Base-by-base conservation (phyloP, 2,329 filamentous ascomycete species). In the Cryphonectria japonica region DNA sequence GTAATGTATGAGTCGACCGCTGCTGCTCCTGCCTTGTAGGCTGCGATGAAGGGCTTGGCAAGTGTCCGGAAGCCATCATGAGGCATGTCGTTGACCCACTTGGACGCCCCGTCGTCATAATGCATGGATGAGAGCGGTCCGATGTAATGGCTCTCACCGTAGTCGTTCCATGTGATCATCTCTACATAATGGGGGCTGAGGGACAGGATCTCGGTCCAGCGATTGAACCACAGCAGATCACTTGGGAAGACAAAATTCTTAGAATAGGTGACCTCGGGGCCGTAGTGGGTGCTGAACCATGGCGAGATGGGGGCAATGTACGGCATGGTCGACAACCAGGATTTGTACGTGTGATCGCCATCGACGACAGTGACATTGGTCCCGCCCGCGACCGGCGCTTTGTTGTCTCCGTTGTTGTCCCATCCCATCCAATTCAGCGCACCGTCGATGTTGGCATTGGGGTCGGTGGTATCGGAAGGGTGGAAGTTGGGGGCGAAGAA, bases 1-100 rank as follows among this genome's bases (percentile, higher is more conserved):
- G 78, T 78, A 74, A 87, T 84, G 77, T 83, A 73, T 6, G 69
- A 62, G 69, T 77, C 75, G 16, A 79, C 78, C 1, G 79, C 76
- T 59, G 76, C 81, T 5, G 79, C 80, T 19, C 83, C 84, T 57
- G 82, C 83, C 75, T 87, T 86, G 77, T 83, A 88, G 0, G 86
- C 86, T 1, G 84, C 80, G 72, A 87, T 87, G 74, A 84, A 88
- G 2, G 86, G 85, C 71, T 83, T 82, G 29, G 85, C 82, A 78
- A 88, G 82, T n/a, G 87, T 85, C 5, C 86, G 80, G 83, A 83
- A 88, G 64, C 85, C 85, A n/a, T 81, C 79, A 72, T 88, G 86
- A 0, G 84, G 84, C 75, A 76, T 76, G 59, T 75, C 75, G 57
- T 75, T 75, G 59, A 71, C 71, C 73, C 74, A 76, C 65, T 76